Evolutionary conservation across 2,329 filamentous ascomycete species (phyloP).

Genomic region (Aspergillus floridensis): DNA sequence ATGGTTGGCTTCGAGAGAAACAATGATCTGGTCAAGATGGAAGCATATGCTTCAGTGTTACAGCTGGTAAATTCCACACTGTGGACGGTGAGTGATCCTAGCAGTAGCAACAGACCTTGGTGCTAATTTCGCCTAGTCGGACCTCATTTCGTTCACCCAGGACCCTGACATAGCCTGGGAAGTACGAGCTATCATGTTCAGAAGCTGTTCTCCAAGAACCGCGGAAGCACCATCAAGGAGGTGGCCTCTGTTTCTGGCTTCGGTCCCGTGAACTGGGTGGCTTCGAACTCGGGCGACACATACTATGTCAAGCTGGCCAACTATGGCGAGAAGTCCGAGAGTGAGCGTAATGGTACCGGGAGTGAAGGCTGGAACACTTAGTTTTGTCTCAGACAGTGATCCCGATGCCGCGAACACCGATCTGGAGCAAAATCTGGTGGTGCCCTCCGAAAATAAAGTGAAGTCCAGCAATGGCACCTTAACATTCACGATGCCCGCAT

Average conservation of each 20-base stretch:
- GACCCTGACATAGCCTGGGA: conserved; percentile 16
- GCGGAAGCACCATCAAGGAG: conserved; percentile 23
- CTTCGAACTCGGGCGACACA: conserved; percentile 16
- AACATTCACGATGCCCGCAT: conserved; percentile 19
- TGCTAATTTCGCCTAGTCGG: too few relatives aligned
- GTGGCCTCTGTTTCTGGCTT: conserved; percentile 21
- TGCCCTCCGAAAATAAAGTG: conserved; percentile 11
- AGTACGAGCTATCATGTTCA: conserved; percentile 31
- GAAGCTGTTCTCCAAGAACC: conserved; percentile 27
- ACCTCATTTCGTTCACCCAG: too few relatives aligned
- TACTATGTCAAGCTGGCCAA: conserved; percentile 27
- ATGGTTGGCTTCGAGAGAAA: conserved; percentile 28
- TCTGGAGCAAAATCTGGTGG: background rate
- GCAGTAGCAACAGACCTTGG: too few relatives aligned
- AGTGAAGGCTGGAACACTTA: conserved; percentile 15
- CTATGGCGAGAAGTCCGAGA: conserved; percentile 20
- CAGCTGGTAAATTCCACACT: too few relatives aligned
- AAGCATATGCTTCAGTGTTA: too few relatives aligned
- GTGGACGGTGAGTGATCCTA: too few relatives aligned
- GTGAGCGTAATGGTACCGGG: conserved; percentile 16
- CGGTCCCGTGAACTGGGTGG: conserved; percentile 31
- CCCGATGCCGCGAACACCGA: conserved; percentile 17
- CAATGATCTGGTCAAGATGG: too few relatives aligned
- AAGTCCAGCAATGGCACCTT: conserved; percentile 15
- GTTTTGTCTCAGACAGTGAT: conserved; percentile 19